These are phyloP conservation scores for Candida mattraensis DNA, from an alignment of 805 yeast genomes.

Conservation along the genomic window DNA sequence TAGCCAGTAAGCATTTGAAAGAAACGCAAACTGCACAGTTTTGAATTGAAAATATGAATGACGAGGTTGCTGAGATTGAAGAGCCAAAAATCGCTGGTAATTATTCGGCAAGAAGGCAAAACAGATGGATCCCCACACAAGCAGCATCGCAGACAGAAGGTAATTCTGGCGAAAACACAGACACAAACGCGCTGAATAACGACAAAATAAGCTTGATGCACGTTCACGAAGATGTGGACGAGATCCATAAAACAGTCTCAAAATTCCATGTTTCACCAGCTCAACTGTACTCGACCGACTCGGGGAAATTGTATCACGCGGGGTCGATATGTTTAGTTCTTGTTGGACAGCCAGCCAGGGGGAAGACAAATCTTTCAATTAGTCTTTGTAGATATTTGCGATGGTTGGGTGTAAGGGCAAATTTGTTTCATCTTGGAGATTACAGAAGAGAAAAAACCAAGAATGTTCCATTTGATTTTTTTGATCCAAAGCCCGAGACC, in stretches of 20 bases:
- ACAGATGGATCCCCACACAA: conserved; percentile 44
- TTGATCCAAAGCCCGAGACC: conserved; percentile 51
- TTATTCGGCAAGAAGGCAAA: conserved; percentile 54
- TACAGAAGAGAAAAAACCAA: conserved; percentile 64
- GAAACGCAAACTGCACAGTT: conserved; percentile 5
- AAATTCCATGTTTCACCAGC: conserved; percentile 81
- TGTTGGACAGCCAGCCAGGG: conserved; percentile 94
- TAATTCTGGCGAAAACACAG: conserved; percentile 8
- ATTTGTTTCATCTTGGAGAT: conserved; percentile 89
- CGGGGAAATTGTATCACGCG: conserved; percentile 92
- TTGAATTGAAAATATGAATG: conserved; percentile 2
- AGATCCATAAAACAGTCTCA: conserved; percentile 64
- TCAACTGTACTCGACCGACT: conserved; percentile 87
- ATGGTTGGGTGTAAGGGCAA: conserved; percentile 95
- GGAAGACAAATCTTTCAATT: conserved; percentile 91
- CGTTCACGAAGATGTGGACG: conserved; percentile 41
- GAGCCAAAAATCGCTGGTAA: conserved; percentile 49
- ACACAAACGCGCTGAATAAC: conserved; percentile 12
- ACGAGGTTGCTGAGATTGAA: conserved; percentile 34
- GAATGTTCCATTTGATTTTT: conserved; percentile 67
- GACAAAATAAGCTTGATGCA: conserved; percentile 5
- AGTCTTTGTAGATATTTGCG: conserved; percentile 87
- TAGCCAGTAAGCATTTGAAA: conserved; percentile 7
- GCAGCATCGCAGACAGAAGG: conserved; percentile 11
- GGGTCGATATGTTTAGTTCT: conserved; percentile 87